phyloP scores from a whole-genome alignment of 352 stramenopile species.

The Pythium plurisporium region DNA sequence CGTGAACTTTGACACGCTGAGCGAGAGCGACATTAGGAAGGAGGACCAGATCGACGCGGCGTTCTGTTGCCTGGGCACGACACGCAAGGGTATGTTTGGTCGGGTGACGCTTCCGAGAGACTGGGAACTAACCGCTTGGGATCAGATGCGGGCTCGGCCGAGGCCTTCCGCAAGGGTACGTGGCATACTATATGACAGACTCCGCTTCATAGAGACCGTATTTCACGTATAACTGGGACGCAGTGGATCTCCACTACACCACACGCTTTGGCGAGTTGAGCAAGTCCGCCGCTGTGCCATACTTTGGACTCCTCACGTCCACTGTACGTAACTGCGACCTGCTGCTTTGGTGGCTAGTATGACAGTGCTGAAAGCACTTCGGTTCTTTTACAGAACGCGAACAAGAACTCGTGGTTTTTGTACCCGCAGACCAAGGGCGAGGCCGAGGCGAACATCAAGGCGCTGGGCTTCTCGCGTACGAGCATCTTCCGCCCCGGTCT shows the following conservation, averaged over 20 bases:
- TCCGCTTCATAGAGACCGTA: too few species aligned
- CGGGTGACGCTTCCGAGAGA: too few species aligned
- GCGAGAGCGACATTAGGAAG: conserved; percentile 26
- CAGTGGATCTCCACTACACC: conserved; percentile 73
- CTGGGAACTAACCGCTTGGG: too few species aligned
- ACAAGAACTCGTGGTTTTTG: conserved; percentile 76
- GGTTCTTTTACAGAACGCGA: conserved; percentile 18
- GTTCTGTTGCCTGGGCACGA: conserved; percentile 74
- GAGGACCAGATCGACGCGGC: conserved; percentile 50
- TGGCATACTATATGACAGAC: too few species aligned
- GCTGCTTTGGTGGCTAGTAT: not conserved
- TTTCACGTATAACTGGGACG: too few species aligned
- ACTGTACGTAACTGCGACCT: conserved; percentile 24
- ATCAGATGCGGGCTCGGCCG: conserved; percentile 18
- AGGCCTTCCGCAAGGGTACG: conserved; percentile 19
- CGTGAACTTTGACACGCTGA: conserved; percentile 54
- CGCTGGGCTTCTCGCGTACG: conserved; percentile 45
- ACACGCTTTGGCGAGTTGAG: conserved; percentile 45
- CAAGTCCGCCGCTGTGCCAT: conserved; percentile 42
- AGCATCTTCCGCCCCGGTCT: conserved; percentile 59
- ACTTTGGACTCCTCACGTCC: conserved; percentile 64
- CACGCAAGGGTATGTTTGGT: conserved; percentile 60
- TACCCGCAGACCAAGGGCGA: conserved; percentile 77
- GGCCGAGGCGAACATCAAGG: conserved; percentile 58
- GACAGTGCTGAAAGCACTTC: not conserved